Base-by-base conservation (phyloP, 371 early-diverging fungal genomes). In the Circinella umbellata region DNA sequence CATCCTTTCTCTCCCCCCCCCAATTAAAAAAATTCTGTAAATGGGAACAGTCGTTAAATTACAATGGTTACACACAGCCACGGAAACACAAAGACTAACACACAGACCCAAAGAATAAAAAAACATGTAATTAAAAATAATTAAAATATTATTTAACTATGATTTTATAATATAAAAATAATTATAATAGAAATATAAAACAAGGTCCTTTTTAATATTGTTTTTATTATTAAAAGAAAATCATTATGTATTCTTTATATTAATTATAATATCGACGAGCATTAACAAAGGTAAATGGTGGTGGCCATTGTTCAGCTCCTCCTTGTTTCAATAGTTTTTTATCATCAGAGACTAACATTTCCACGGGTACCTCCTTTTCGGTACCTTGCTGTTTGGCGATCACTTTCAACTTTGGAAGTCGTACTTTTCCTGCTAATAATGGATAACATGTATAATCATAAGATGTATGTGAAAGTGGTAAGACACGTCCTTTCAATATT, bases 321-420 rank as follows among this genome's bases (percentile, higher is more conserved):
- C 76, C 66, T 46, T 34, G 15, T 75, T 74, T 53, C 75, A 72
- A 49, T 72, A 69, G 66, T 73, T 73, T 38, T 70, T 70, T 14
- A 73, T 69, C 18, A 69, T 64, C 49, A 4, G 76, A 75, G 17
- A 75, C 82, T 14, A 70, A 49, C 53, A 78, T 65, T 49, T 83
- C 76, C 0, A 79, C 68, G 5, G 79, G 76, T 18, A 83, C 69
- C 35, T 82, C 80, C 49, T 68, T 78, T 57, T 82, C 83, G 9
- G 48, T 20, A n/a, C 80, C 78, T 47, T 75, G 80, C 37, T 77
- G 79, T 7, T 70, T 73, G 15, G 77, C 80, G 37, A 76, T 66
- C n/a, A 87, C 77, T 57, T 85, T 87, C 8, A 89, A 71, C 36
- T 81, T 74, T 8, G 89, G 89, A 20, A 89, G 64, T 34, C 75